phyloP scores from a whole-genome alignment of 148 eudicot species.

The Hydrangea macrophylla region DNA sequence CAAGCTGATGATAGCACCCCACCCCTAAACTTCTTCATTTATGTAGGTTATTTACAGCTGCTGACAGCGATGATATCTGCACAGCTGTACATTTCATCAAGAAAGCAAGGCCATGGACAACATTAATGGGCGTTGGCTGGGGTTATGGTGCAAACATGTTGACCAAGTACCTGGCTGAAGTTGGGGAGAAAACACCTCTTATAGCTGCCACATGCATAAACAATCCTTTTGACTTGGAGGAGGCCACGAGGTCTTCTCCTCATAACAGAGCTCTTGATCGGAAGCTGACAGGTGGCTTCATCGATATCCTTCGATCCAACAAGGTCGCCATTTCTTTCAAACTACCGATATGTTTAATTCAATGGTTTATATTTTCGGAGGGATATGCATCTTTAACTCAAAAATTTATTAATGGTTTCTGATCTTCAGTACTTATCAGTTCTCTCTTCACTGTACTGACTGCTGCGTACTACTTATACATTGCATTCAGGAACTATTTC shows the following conservation, averaged over 20 bases:
- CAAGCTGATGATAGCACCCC: conserved; percentile 31
- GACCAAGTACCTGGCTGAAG: conserved; percentile 91
- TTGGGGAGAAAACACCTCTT: conserved; percentile 84
- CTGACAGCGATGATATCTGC: conserved; percentile 94
- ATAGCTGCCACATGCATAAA: conserved; percentile 90
- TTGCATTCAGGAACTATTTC: conserved; percentile 78
- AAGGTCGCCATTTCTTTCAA: conserved; percentile 44
- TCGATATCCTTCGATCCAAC: conserved; percentile 65
- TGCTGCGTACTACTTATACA: conserved; percentile 1
- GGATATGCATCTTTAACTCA: neutral
- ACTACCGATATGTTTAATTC: neutral
- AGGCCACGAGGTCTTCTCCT: conserved; percentile 53
- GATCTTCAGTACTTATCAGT: conserved; percentile 1
- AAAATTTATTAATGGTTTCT: neutral
- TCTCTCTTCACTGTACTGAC: neutral
- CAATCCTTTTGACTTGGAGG: conserved; percentile 94
- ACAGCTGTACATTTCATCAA: conserved; percentile 71
- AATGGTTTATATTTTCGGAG: neutral
- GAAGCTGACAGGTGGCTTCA: conserved; percentile 61
- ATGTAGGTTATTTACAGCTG: conserved; percentile 96
- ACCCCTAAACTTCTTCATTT: conserved; percentile 30
- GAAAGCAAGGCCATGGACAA: conserved; percentile 84
- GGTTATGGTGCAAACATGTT: conserved; percentile 97
- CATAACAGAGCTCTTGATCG: conserved; percentile 36
- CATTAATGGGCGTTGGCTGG: conserved; percentile 86